Conservation (phyloP, 225 moss, liverwort and hornwort genomes). For the Polytrichum commune region DNA sequence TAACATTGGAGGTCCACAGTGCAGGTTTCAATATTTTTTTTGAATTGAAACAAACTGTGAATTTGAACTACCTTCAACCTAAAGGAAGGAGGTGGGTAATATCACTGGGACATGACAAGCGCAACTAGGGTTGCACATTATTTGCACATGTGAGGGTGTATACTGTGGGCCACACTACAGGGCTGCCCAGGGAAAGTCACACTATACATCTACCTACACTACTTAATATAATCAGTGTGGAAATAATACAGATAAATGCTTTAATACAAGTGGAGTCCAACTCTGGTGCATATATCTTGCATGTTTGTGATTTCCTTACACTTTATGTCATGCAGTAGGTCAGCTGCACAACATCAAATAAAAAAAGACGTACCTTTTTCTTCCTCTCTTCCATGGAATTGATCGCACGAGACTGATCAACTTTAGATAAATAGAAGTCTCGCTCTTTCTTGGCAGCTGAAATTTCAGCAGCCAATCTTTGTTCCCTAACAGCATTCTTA, state of each 20-base stretch:
- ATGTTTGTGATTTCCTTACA: neutral
- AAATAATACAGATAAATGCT: neutral
- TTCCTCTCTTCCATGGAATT: conserved; percentile 93
- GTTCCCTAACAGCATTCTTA: conserved; percentile 91
- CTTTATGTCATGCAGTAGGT: no score
- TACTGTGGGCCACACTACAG: no score
- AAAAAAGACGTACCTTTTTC: conserved; percentile 55
- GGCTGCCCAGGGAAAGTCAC: no score
- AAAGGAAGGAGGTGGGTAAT: no score
- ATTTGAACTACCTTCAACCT: neutral
- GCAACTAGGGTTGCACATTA: no score
- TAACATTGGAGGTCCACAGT: no score
- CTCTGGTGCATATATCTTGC: neutral
- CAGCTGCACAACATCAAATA: no score
- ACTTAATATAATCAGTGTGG: no score
- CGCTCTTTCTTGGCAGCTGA: conserved; percentile 97
- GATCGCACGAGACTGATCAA: conserved; percentile 95
- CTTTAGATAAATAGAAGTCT: conserved; percentile 88
- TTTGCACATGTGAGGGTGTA: no score
- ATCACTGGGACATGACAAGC: no score
- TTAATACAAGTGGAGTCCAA: neutral
- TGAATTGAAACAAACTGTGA: neutral
- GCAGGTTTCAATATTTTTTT: no score
- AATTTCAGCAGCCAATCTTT: conserved; percentile 87
- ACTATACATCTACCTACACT: no score